These are phyloP conservation scores for Escovopsis sp. DNA, from an alignment of 2,329 filamentous ascomycete genomes.

Conservation along the genomic window DNA sequence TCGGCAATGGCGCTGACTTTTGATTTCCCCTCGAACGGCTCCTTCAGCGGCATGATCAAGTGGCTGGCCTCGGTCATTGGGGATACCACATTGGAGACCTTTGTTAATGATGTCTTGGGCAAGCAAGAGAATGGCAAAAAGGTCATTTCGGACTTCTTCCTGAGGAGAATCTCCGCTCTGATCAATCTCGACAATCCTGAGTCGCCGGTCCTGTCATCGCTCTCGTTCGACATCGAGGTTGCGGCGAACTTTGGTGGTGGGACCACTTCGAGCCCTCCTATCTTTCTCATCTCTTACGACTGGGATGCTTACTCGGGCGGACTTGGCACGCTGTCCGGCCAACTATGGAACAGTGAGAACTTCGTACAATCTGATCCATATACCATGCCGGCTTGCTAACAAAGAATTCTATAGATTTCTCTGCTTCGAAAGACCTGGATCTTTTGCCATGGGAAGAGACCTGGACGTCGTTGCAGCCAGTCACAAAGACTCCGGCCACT, in stretches of 20 bases:
- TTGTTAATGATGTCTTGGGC: conserved; percentile 1
- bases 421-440: neutral
- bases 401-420: neutral
- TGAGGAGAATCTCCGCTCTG: conserved; percentile 1
- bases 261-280: neutral
- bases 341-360: conserved; percentile 3
- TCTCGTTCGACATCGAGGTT: conserved; percentile 3
- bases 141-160: neutral
- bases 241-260: conserved; percentile 1
- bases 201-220: neutral
- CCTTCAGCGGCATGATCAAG: neutral
- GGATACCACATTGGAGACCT: neutral
- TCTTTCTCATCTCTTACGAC: conserved; percentile 4
- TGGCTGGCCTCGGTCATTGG: conserved; percentile 3
- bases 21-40: neutral
- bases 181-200: neutral
- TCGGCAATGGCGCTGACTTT: neutral
- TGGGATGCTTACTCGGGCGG: conserved; percentile 1
- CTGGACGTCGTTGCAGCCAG: conserved; percentile 1
- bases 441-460: neutral
- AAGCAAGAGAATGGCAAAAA: conserved; percentile 1
- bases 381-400: neutral
- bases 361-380: neutral
- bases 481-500: neutral
- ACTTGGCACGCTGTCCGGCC: neutral